These are phyloP conservation scores for Ehretia macrophylla DNA, from an alignment of 257 asterid species.

Conservation along the genomic window DNA sequence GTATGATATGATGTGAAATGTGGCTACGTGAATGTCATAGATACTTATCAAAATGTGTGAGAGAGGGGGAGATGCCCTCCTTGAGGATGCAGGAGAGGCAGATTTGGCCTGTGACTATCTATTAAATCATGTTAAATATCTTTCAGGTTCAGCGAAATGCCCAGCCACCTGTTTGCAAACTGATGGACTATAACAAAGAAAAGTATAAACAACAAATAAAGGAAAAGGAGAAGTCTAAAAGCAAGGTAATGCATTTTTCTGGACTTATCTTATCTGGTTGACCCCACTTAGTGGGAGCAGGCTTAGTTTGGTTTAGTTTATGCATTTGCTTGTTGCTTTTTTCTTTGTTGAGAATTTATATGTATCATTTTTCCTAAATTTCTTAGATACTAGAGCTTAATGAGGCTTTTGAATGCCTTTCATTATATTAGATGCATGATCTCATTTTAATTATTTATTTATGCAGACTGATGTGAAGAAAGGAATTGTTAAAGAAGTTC, in stretches of 20 bases:
- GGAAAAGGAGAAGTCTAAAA: conserved; percentile 64
- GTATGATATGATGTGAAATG: neutral
- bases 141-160: conserved; percentile 60
- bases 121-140: conserved; percentile 6
- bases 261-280: conserved; percentile 6
- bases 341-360: too few species aligned
- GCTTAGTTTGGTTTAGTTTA: too few species aligned
- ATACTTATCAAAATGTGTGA: too few species aligned
- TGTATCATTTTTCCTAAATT: neutral
- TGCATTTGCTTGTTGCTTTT: too few species aligned
- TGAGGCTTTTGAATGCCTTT: neutral
- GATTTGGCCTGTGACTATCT: conserved; percentile 3
- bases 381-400: neutral
- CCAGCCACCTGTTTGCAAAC: conserved; percentile 82
- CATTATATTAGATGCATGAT: neutral
- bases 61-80: too few species aligned
- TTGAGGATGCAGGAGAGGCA: neutral
- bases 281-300: neutral
- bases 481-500: conserved; percentile 69
- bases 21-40: neutral
- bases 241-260: conserved; percentile 34
- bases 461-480: conserved; percentile 51
- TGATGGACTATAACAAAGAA: conserved; percentile 60
- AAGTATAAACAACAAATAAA: conserved; percentile 48
- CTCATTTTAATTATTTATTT: conserved; percentile 4